phyloP scores from a whole-genome alignment of 305 asterid species.

The Fraxinus nigra region DNA sequence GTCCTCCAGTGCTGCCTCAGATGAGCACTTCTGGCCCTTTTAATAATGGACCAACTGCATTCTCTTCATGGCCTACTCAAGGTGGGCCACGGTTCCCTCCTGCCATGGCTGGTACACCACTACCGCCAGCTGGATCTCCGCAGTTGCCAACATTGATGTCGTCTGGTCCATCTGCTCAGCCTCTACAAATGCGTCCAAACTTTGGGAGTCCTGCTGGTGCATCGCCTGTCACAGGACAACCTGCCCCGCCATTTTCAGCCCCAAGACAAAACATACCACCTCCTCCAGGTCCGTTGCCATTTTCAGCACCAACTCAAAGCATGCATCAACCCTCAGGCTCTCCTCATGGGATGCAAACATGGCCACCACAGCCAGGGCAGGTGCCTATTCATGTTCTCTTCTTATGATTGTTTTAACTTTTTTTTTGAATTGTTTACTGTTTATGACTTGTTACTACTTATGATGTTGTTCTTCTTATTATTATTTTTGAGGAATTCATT shows the following conservation, averaged over 20 bases:
- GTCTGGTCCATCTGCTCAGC: conserved; percentile 52
- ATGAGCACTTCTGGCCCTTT: conserved; percentile 33
- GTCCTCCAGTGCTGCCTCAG: conserved; percentile 41
- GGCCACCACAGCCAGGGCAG: conserved; percentile 82
- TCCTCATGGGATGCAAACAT: conserved; percentile 67
- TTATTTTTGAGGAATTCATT: neutral
- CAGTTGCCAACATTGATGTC: conserved; percentile 43
- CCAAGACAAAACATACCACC: conserved; percentile 55
- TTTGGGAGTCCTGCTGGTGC: conserved; percentile 61
- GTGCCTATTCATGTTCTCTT: conserved; percentile 30
- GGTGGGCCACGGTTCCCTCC: conserved; percentile 66
- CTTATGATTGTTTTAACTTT: neutral
- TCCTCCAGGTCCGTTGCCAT: conserved; percentile 65
- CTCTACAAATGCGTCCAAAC: conserved; percentile 55
- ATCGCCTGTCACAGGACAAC: conserved; percentile 54
- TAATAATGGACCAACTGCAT: conserved; percentile 70
- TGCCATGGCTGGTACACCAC: conserved; percentile 43
- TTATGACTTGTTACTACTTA: neutral
- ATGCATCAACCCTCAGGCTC: conserved; percentile 54
- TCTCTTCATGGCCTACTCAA: conserved; percentile 47
- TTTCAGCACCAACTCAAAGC: conserved; percentile 55
- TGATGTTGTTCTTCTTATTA: neutral
- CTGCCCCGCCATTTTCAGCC: conserved; percentile 57
- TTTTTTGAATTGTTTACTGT: conserved; percentile 12
- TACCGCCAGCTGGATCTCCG: conserved; percentile 60